Evolutionary conservation across 2,329 filamentous ascomycete species (phyloP).

Genomic region (Penicillium hesseltinei): DNA sequence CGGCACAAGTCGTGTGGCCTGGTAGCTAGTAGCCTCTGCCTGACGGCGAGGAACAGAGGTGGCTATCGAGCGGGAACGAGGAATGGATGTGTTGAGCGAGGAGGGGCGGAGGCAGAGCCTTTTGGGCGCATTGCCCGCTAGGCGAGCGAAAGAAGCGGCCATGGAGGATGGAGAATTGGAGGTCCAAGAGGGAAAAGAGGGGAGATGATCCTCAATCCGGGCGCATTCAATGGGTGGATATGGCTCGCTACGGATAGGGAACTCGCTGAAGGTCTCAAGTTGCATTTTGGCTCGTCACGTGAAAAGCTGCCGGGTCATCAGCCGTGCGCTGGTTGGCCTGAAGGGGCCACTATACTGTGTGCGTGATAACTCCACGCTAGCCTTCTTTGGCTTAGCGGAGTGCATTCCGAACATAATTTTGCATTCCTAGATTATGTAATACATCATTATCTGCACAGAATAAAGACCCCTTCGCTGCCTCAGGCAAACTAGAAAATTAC

Average conservation of each 20-base stretch:
- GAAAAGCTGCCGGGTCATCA: constrained; percentile 38
- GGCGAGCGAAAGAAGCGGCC: constrained; percentile 61
- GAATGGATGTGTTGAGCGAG: constrained; percentile 41
- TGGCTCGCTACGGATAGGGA: constrained; percentile 31
- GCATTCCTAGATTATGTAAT: background rate
- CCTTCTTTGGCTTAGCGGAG: background rate
- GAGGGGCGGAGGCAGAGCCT: constrained; percentile 57
- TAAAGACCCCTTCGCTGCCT: constrained; percentile 28
- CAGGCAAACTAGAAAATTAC: constrained; percentile 35
- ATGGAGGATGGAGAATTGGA: constrained; percentile 42
- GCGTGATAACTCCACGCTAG: background rate
- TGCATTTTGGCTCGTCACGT: constrained; percentile 40
- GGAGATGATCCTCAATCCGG: constrained; percentile 37
- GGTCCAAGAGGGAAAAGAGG: constrained; percentile 21
- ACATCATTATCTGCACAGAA: constrained; percentile 7
- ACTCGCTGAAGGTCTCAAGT: constrained; percentile 28
- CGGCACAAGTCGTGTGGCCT: constrained; percentile 56
- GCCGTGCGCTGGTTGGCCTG: constrained; percentile 33
- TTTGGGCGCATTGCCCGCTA: constrained; percentile 60
- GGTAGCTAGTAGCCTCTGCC: constrained; percentile 50
- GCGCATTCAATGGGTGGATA: constrained; percentile 37
- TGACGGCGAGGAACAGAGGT: constrained; percentile 55
- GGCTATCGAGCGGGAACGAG: constrained; percentile 55
- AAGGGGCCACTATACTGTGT: constrained; percentile 18
- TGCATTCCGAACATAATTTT: background rate